Conservation (phyloP, 257 asterid genomes). For the Verbena officinalis region DNA sequence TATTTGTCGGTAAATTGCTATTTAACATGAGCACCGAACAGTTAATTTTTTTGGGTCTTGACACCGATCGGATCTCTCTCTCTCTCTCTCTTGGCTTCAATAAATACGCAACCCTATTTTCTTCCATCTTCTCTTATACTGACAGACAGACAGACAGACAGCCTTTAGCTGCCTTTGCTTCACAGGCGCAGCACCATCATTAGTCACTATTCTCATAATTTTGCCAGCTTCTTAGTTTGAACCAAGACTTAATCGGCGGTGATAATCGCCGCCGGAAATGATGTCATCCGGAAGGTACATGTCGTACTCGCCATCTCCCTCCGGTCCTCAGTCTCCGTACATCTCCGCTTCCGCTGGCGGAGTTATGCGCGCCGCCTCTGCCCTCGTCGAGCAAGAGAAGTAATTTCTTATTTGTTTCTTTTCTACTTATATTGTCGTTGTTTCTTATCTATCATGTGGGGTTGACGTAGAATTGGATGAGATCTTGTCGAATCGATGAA, state of each 20-base stretch:
- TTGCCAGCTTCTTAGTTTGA: slow-evolving; percentile 5
- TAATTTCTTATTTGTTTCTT: slow-evolving; percentile 26
- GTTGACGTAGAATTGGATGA: neutral
- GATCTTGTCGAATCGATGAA: slow-evolving; percentile 23
- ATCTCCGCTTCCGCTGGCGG: slow-evolving; percentile 32
- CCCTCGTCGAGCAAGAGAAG: slow-evolving; percentile 56
- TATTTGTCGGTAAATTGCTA: no score
- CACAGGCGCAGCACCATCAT: slow-evolving; percentile 41
- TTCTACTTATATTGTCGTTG: neutral
- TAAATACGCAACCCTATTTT: slow-evolving; percentile 23
- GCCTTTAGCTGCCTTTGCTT: neutral
- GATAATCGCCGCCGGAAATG: slow-evolving; percentile 33
- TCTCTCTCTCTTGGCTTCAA: slow-evolving; percentile 4
- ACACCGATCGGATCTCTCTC: neutral
- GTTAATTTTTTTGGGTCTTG: neutral
- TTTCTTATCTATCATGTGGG: neutral
- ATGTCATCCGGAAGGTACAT: slow-evolving; percentile 75
- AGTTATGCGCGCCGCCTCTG: slow-evolving; percentile 40
- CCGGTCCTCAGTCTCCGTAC: slow-evolving; percentile 62
- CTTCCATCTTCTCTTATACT: neutral
- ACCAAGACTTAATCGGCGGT: slow-evolving; percentile 10
- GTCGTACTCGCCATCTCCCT: slow-evolving; percentile 68
- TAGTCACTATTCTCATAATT: neutral
- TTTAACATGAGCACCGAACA: no score
- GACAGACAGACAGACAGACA: no score